Percentiles rank a stretch among this genome's conserved stretches.
phyloP scores from a whole-genome alignment of 2,329 filamentous ascomycete genomes.

The Metarhizium sp. region DNA sequence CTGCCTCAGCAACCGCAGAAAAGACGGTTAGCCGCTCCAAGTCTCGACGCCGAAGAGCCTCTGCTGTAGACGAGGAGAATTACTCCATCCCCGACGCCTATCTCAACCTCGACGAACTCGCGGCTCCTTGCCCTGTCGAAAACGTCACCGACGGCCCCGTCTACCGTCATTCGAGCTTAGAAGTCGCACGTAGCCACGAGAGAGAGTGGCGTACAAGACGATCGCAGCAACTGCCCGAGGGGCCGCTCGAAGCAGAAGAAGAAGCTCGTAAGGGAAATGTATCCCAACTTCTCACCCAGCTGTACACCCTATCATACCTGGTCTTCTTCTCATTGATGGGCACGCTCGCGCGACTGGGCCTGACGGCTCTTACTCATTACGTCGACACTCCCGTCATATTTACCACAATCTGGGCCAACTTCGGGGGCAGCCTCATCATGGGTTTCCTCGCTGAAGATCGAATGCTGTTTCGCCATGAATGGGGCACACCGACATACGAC shows the following conservation, averaged over 20 bases:
- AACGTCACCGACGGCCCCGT: conserved; percentile 7
- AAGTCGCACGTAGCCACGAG: conserved; percentile 8
- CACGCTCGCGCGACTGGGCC: conserved; percentile 71
- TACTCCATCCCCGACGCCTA: conserved; percentile 19
- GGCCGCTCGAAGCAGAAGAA: background rate
- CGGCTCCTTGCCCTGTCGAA: conserved; percentile 19
- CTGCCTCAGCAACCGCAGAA: background rate
- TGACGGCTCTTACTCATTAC: conserved; percentile 73
- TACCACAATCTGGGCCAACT: conserved; percentile 78
- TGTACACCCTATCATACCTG: conserved; percentile 73
- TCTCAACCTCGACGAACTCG: conserved; percentile 34
- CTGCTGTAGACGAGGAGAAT: conserved; percentile 8
- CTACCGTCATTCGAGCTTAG: conserved; percentile 10
- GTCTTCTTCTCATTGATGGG: conserved; percentile 79
- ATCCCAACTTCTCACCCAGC: conserved; percentile 43
- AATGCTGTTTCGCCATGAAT: conserved; percentile 62
- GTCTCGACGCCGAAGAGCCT: background rate
- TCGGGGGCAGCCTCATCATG: conserved; percentile 71
- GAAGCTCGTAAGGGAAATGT: conserved; percentile 14
- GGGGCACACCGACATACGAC: conserved; percentile 38
- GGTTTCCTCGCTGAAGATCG: conserved; percentile 77
- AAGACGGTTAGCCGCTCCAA: background rate
- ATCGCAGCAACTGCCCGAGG: conserved; percentile 7
- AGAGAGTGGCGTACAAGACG: conserved; percentile 5
- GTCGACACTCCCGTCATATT: conserved; percentile 67